Percentiles rank a stretch among this genome's conserved stretches.
phyloP scores from a whole-genome alignment of 2,329 filamentous ascomycete species.

The Alternaria postmessia region DNA sequence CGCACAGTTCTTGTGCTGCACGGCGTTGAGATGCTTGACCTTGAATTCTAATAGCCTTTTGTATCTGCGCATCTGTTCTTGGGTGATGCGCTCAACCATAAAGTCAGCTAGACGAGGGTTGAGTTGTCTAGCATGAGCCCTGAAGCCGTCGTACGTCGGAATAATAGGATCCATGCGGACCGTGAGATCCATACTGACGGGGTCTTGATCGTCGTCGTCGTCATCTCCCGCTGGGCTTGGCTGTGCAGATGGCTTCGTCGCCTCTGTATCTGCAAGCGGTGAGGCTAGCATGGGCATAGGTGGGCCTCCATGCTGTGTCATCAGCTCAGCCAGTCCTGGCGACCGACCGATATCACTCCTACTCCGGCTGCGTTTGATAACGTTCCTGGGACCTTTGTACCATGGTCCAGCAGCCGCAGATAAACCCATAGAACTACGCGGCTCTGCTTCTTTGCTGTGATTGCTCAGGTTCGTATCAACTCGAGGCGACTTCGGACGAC shows the following conservation, averaged over 20 bases:
- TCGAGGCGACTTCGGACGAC: slow-evolving; percentile 51
- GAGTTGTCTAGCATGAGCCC: slow-evolving; percentile 73
- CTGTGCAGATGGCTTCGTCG: slow-evolving; percentile 41
- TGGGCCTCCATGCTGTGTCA: slow-evolving; percentile 65
- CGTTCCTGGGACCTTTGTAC: slow-evolving; percentile 50
- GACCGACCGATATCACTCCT: slow-evolving; percentile 63
- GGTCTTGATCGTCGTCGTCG: slow-evolving; percentile 58
- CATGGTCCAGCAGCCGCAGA: slow-evolving; percentile 46
- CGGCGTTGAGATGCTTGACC: slow-evolving; percentile 72
- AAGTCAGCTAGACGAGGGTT: slow-evolving; percentile 75
- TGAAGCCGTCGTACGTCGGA: slow-evolving; percentile 79
- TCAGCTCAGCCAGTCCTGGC: slow-evolving; percentile 61
- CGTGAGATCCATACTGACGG: slow-evolving; percentile 68
- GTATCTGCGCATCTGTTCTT: slow-evolving; percentile 81
- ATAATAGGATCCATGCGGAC: slow-evolving; percentile 72
- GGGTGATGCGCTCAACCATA: slow-evolving; percentile 81
- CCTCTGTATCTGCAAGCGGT: slow-evolving; percentile 51
- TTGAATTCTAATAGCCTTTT: slow-evolving; percentile 76
- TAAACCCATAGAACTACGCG: slow-evolving; percentile 54
- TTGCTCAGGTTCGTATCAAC: slow-evolving; percentile 50
- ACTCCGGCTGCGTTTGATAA: slow-evolving; percentile 62
- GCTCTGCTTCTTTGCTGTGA: slow-evolving; percentile 64
- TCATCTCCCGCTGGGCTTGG: slow-evolving; percentile 51
- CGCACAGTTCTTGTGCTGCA: slow-evolving; percentile 65
- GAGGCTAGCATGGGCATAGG: slow-evolving; percentile 65